Conservation (phyloP, 257 asterid species). For the Capsicum chinense region DNA sequence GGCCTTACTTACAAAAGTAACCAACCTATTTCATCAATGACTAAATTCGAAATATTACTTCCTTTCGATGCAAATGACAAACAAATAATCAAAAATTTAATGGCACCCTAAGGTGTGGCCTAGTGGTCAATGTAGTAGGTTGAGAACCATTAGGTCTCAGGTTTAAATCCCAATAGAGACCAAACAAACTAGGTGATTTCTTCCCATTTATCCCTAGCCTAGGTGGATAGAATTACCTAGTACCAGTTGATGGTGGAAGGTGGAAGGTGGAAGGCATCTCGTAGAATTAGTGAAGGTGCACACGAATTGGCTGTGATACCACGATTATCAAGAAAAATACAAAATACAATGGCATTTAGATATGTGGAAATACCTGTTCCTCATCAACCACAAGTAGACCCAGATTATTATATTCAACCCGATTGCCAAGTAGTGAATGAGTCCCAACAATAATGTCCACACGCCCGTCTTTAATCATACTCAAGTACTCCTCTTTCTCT, state of each 20-base stretch:
- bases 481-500: slow-evolving; percentile 77
- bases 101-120: slow-evolving; percentile 18
- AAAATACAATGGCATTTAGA: slow-evolving; percentile 36
- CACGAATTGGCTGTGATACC: background rate
- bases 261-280: background rate
- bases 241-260: background rate
- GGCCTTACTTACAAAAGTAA: background rate
- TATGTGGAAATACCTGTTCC: slow-evolving; percentile 76
- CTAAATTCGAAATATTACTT: background rate
- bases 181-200: background rate
- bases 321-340: background rate
- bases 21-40: slow-evolving; percentile 24
- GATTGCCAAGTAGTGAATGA: slow-evolving; percentile 87
- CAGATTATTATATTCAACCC: slow-evolving; percentile 83
- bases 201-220: slow-evolving; percentile 4
- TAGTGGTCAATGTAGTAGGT: slow-evolving; percentile 24
- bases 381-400: slow-evolving; percentile 98
- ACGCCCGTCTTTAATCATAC: slow-evolving; percentile 79
- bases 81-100: slow-evolving; percentile 25
- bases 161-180: background rate
- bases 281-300: background rate
- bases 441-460: slow-evolving; percentile 92
- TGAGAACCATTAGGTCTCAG: background rate
- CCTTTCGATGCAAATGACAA: slow-evolving; percentile 7
- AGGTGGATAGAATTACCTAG: background rate